Evolutionary conservation across 1,139 yeast species (phyloP), one percentile per base, ranked within the genome.

Genomic region (Candida dubliniensis): DNA sequence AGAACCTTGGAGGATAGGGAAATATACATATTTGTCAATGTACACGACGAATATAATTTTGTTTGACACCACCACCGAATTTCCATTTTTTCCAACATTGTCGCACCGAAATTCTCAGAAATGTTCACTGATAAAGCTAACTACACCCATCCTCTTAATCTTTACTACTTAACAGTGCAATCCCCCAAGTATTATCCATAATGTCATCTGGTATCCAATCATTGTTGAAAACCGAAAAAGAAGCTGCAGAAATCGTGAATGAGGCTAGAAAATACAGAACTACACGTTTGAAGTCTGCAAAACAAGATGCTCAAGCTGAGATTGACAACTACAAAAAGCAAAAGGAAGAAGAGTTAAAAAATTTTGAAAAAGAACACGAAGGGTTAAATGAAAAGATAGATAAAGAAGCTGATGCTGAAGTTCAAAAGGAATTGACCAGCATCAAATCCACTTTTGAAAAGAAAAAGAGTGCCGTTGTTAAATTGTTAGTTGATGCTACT

Each of bases 181-280:
- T 18, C 23, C 23, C 23, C 23, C 23, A 18, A 18, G 3, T 18
- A 18, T n/a, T n/a, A 37, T 6, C 36, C 27, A 47, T 26, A 32
- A 66, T 66, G 71, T 66, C 71, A 32, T 63, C 70, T 38, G 71
- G 71, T 41, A 66, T 66, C 45, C 71, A 66, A 59, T 67, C 69
- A 44, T 64, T 66, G 44, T 64, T 66, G 47, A 66, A 84, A 75
- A 96, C 98, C 47, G 99, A 93, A 73, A 89, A 87, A 71, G 95
- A 89, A 60, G 99, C 99, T 18, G 97, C 95, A 56, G 95, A 85
- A 59, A 87, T 91, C 54, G 98, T 93, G 53, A 81, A 90, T 57
- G 86, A 85, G 63, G 96, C 99, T 31, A 87, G 96, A 74, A 76
- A 81, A 57, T 84, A 84, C 74, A 89, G 96, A 67, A 80, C 95